phyloP scores from a whole-genome alignment of 208 protist species.

The Crithidia fasciculata region DNA sequence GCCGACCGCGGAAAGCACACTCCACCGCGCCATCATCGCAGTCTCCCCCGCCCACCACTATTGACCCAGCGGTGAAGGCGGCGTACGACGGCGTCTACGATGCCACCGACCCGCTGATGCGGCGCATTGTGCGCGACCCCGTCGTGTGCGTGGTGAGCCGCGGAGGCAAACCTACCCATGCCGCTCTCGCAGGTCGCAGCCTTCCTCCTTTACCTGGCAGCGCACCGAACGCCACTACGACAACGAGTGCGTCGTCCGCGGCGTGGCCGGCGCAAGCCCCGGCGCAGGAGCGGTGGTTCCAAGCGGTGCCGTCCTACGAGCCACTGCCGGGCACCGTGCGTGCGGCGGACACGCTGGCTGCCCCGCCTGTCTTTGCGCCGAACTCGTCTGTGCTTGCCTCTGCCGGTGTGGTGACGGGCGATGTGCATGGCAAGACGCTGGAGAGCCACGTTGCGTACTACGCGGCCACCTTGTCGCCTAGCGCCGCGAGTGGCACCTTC shows the following conservation, averaged over 20 bases:
- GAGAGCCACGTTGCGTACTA: slow-evolving; percentile 60
- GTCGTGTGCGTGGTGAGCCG: not conserved
- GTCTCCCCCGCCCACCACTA: not conserved
- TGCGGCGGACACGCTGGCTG: slow-evolving; percentile 34
- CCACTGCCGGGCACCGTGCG: slow-evolving; percentile 76
- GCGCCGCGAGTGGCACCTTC: not conserved
- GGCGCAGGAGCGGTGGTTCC: slow-evolving; percentile 67
- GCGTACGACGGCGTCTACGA: slow-evolving; percentile 55
- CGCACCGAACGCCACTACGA: not conserved
- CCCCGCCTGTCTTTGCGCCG: slow-evolving; percentile 41
- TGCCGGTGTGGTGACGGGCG: slow-evolving; percentile 26
- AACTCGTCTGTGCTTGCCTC: slow-evolving; percentile 43
- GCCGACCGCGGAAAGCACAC: not conserved
- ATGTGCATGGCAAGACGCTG: slow-evolving; percentile 41
- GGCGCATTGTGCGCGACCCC: slow-evolving; percentile 61
- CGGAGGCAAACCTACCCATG: not conserved
- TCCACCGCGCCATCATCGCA: not conserved
- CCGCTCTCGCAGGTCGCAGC: slow-evolving; percentile 3
- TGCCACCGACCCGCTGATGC: slow-evolving; percentile 47
- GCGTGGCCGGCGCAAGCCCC: slow-evolving; percentile 29
- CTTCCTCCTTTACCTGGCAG: not conserved
- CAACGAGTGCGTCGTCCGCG: slow-evolving; percentile 2
- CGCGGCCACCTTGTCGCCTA: slow-evolving; percentile 7
- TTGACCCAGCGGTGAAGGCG: slow-evolving; percentile 23
- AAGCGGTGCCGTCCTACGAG: slow-evolving; percentile 70